A percentile compares a stretch with the other conserved stretches of the same genome.
These are phyloP conservation scores for Zygoascus flipseniorum DNA, from an alignment of 805 yeast genomes.

Conservation along the genomic window DNA sequence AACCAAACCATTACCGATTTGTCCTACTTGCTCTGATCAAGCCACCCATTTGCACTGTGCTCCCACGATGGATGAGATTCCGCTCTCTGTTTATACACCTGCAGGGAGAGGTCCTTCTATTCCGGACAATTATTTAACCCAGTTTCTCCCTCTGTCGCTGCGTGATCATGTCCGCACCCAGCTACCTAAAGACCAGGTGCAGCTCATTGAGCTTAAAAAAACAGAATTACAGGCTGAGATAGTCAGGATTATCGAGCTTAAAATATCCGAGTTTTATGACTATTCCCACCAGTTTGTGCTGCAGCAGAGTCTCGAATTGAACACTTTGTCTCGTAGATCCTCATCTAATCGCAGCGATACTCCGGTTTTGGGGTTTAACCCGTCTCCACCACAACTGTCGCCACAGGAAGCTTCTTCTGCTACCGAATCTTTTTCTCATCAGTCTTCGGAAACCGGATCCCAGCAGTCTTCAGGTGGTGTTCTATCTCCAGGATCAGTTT, in stretches of 20 bases:
- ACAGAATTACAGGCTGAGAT: constrained; percentile 10
- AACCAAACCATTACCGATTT: neutral
- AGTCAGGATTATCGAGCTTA: constrained; percentile 8
- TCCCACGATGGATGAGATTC: constrained; percentile 10
- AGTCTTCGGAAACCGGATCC: neutral
- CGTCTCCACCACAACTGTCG: neutral
- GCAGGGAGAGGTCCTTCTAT: constrained; percentile 10
- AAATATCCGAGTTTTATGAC: constrained; percentile 10
- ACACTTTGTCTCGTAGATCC: neutral
- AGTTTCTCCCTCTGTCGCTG: constrained; percentile 10
- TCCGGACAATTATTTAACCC: constrained; percentile 12
- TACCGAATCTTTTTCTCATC: neutral
- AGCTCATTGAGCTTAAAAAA: constrained; percentile 8
- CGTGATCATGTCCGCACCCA: constrained; percentile 7
- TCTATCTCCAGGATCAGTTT: neutral
- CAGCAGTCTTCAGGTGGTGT: neutral
- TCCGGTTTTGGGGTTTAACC: neutral
- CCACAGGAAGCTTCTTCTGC: neutral
- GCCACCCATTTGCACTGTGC: neutral
- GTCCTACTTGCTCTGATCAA: neutral
- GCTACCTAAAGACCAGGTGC: constrained; percentile 4
- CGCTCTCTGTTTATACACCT: constrained; percentile 12
- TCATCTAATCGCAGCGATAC: neutral
- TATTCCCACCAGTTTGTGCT: constrained; percentile 8
- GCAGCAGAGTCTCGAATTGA: neutral